A percentile compares a stretch with the other conserved stretches of the same genome.
These are phyloP conservation scores for Ophiognomonia clavigignenti-juglandacearum DNA, from an alignment of 2,329 filamentous ascomycete genomes.

Conservation along the genomic window DNA sequence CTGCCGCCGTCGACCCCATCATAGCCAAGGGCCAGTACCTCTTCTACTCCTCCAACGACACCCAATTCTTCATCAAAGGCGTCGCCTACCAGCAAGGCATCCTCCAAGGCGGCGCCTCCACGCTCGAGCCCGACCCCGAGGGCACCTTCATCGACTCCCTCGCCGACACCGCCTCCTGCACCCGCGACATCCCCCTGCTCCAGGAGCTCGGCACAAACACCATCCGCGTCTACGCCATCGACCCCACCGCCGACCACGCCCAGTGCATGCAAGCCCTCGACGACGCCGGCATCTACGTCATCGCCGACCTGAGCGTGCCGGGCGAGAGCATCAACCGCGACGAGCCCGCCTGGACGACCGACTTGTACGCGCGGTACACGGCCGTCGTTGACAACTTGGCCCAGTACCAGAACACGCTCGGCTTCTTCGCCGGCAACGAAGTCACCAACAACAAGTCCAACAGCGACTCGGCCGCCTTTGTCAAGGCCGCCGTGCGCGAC, in stretches of 20 bases:
- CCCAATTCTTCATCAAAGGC: conserved; percentile 75
- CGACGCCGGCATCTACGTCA: conserved; percentile 86
- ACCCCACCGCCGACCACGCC: conserved; percentile 72
- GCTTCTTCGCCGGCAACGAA: conserved; percentile 98
- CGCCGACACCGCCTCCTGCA: conserved; percentile 64
- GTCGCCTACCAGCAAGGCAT: conserved; percentile 90
- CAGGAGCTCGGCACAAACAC: conserved; percentile 78
- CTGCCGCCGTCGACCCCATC: conserved; percentile 1
- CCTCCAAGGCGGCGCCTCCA: conserved; percentile 36
- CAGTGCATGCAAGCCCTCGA: conserved; percentile 80
- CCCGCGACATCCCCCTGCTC: conserved; percentile 80
- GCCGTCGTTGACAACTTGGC: conserved; percentile 75
- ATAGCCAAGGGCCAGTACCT: conserved; percentile 37
- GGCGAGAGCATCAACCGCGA: conserved; percentile 79
- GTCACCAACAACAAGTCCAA: conserved; percentile 86
- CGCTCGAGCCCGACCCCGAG: conserved; percentile 43
- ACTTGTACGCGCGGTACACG: conserved; percentile 76
- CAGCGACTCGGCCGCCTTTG: conserved; percentile 84
- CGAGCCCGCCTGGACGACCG: conserved; percentile 72
- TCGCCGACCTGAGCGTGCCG: conserved; percentile 86
- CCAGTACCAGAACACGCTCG: conserved; percentile 84
- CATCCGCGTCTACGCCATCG: conserved; percentile 90
- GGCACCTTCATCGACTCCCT: conserved; percentile 76
- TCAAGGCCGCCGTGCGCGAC: conserved; percentile 96
- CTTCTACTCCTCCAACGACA: conserved; percentile 69